Conservation (phyloP, 208 protist genomes). For the Wallacemonas sp. region DNA sequence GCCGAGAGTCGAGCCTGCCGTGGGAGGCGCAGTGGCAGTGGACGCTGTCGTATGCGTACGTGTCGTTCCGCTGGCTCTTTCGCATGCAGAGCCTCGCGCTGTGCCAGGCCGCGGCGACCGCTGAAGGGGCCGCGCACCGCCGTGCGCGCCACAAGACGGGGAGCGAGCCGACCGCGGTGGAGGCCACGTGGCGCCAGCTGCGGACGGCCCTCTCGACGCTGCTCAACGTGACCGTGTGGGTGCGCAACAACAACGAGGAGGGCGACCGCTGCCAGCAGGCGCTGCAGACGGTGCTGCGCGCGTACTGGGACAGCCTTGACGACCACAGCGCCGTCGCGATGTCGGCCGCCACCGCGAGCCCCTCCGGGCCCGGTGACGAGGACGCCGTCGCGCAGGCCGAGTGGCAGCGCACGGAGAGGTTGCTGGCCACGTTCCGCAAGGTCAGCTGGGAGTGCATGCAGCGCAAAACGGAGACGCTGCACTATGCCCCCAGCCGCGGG, state of each 20-base stretch:
- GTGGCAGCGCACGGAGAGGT: slow-evolving; percentile 9
- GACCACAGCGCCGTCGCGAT: slow-evolving; percentile 8
- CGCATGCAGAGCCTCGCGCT: slow-evolving; percentile 19
- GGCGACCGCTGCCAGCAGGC: slow-evolving; percentile 55
- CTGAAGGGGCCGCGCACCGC: background rate
- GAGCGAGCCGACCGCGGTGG: background rate
- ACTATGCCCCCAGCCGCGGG: slow-evolving; percentile 59
- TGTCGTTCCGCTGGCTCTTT: slow-evolving; percentile 33
- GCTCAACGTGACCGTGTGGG: slow-evolving; percentile 80
- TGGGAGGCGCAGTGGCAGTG: slow-evolving; percentile 40
- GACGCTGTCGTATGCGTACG: slow-evolving; percentile 35
- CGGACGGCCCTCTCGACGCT: slow-evolving; percentile 29
- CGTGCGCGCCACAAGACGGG: background rate
- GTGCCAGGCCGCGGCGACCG: background rate
- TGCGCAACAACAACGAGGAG: slow-evolving; percentile 74
- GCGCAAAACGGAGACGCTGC: slow-evolving; percentile 52
- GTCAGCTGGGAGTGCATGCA: slow-evolving; percentile 48
- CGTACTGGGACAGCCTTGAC: slow-evolving; percentile 17
- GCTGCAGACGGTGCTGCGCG: slow-evolving; percentile 24
- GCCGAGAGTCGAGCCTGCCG: slow-evolving; percentile 30
- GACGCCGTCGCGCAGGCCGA: background rate
- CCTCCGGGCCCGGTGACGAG: background rate
- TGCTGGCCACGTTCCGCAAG: slow-evolving; percentile 32
- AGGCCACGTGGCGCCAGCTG: slow-evolving; percentile 17
- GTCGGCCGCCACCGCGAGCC: too few relatives aligned